Percentiles rank a stretch among this genome's conserved stretches.
phyloP scores from a whole-genome alignment of 2,329 filamentous ascomycete species.

The Scytalidium sp. region DNA sequence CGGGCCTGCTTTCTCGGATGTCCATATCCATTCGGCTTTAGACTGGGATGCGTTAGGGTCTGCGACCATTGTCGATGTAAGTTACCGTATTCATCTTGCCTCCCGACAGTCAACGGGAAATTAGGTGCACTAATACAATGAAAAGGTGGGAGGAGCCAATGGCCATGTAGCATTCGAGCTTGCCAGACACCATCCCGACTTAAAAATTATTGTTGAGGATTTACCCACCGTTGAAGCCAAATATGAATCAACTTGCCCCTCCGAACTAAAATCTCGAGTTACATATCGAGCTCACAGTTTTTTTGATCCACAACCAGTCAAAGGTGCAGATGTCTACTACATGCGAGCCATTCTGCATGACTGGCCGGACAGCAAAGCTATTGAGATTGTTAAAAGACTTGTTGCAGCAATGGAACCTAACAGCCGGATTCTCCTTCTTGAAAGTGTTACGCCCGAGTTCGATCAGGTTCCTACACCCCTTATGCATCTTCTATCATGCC shows the following conservation, averaged over 20 bases:
- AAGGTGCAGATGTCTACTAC: conserved; percentile 43
- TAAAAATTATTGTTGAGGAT: conserved; percentile 56
- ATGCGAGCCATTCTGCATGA: conserved; percentile 28
- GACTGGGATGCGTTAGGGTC: conserved; percentile 24
- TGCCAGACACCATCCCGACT: conserved; percentile 45
- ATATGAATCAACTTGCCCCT: conserved; percentile 39
- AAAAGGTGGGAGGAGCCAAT: conserved; percentile 56
- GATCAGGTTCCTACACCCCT: conserved; percentile 32
- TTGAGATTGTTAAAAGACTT: conserved; percentile 14
- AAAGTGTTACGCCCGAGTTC: conserved; percentile 5
- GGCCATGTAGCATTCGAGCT: conserved; percentile 55
- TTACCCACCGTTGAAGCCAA: conserved; percentile 43
- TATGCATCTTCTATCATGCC: conserved; percentile 36
- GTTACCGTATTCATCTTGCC: conserved; percentile 53
- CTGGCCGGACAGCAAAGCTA: conserved; percentile 18
- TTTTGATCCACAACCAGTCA: conserved; percentile 51
- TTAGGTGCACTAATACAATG: conserved; percentile 48
- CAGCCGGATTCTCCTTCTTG: conserved; percentile 6
- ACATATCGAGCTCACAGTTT: conserved; percentile 51
- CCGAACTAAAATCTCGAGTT: conserved; percentile 32
- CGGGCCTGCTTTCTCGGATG: conserved; percentile 17
- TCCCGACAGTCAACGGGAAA: conserved; percentile 54
- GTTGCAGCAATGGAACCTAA: conserved; percentile 18
- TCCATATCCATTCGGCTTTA: conserved; percentile 34
- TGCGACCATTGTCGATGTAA: conserved; percentile 22